Evolutionary conservation across 2,329 filamentous ascomycete species (phyloP).

Genomic region (Penicillium corylophilum): DNA sequence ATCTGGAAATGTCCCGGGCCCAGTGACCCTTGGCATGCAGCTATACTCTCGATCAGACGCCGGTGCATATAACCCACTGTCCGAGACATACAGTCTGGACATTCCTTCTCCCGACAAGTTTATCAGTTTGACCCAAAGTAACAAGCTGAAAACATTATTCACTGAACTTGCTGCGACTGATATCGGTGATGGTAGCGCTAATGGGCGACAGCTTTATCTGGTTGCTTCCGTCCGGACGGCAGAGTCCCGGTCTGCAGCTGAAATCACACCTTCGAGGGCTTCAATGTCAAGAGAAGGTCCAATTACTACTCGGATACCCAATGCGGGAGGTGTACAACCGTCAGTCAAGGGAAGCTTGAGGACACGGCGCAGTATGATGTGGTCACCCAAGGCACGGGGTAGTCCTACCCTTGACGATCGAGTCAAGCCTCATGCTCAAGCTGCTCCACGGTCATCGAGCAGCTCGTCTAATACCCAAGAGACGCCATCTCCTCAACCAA

Average conservation of each 20-base stretch:
- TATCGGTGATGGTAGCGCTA: slow-evolving; percentile 59
- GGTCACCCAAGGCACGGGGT: slow-evolving; percentile 37
- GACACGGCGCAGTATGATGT: slow-evolving; percentile 48
- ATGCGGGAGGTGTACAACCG: slow-evolving; percentile 28
- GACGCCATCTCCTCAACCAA: slow-evolving; percentile 20
- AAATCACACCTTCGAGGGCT: slow-evolving; percentile 26
- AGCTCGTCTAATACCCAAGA: slow-evolving; percentile 31
- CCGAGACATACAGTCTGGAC: slow-evolving; percentile 79
- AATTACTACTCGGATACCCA: slow-evolving; percentile 25
- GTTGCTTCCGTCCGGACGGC: slow-evolving; percentile 74
- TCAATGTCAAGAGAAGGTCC: slow-evolving; percentile 37
- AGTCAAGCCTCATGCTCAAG: slow-evolving; percentile 27
- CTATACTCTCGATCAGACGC: slow-evolving; percentile 71
- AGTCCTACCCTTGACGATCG: slow-evolving; percentile 30
- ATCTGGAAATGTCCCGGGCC: slow-evolving; percentile 71
- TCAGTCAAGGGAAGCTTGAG: slow-evolving; percentile 38
- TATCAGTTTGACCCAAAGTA: slow-evolving; percentile 61
- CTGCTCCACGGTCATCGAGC: slow-evolving; percentile 33
- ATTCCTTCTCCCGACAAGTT: slow-evolving; percentile 73
- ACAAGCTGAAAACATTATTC: slow-evolving; percentile 80
- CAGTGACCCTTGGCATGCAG: slow-evolving; percentile 73
- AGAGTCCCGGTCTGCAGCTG: slow-evolving; percentile 43
- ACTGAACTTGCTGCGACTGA: slow-evolving; percentile 80
- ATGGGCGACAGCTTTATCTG: slow-evolving; percentile 74
- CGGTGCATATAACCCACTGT: slow-evolving; percentile 65